A percentile compares a stretch with the other conserved stretches of the same genome.
phyloP scores from a whole-genome alignment of 495 filamentous ascomycete genomes.

The Penicillium paradoxum region DNA sequence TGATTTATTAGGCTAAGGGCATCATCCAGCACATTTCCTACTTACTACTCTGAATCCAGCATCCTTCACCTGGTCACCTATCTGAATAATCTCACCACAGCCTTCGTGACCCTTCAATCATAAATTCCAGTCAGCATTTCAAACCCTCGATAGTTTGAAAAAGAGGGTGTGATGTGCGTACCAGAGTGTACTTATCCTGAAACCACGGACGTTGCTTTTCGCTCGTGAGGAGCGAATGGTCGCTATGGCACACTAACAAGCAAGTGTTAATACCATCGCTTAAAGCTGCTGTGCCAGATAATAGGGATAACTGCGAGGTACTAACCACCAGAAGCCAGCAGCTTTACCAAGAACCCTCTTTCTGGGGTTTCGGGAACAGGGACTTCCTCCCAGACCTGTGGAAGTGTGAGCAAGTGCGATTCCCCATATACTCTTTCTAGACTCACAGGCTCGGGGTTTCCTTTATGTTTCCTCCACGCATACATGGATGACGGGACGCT shows the following conservation, averaged over 20 bases:
- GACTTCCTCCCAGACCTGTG: conserved; percentile 16
- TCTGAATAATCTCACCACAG: conserved; percentile 19
- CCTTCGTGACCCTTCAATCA: conserved; percentile 19
- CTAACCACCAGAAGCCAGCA: conserved; percentile 20
- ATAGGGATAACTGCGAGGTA: background rate
- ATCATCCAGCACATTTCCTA: background rate
- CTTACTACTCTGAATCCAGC: conserved; percentile 9
- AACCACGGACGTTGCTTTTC: conserved; percentile 20
- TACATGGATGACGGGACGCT: conserved; percentile 10
- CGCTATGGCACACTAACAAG: conserved; percentile 20
- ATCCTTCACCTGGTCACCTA: conserved; percentile 12
- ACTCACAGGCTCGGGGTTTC: conserved; percentile 14
- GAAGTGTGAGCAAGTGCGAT: background rate
- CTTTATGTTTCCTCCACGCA: conserved; percentile 23
- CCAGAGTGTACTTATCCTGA: conserved; percentile 18
- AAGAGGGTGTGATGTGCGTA: background rate
- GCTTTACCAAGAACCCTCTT: conserved; percentile 13
- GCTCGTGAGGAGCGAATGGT: conserved; percentile 15
- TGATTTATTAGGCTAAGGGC: background rate
- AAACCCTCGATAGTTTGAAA: no score
- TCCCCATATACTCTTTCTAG: no score
- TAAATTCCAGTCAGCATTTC: background rate
- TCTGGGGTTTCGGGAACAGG: conserved; percentile 11
- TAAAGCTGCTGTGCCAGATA: no score
- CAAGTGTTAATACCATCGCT: background rate